Evolutionary conservation across 106 monocot genomes (phyloP).

Genomic region (Gastrodia elata): DNA sequence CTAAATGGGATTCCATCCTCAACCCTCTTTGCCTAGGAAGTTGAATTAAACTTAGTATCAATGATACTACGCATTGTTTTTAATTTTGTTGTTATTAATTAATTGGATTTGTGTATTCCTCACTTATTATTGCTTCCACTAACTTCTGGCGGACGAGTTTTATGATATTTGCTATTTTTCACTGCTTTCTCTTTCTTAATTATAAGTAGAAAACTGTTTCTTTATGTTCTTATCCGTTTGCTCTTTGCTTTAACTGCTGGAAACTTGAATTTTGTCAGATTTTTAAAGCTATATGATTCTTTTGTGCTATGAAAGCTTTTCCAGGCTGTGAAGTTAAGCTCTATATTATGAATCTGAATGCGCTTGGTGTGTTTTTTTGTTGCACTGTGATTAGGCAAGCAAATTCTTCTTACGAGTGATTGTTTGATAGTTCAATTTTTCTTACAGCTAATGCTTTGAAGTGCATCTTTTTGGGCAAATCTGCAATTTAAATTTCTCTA

Average conservation of each 20-base stretch:
- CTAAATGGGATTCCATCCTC: background rate
- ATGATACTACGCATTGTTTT: background rate
- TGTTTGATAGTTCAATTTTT: background rate
- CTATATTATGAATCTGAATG: background rate
- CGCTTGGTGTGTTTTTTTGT: background rate
- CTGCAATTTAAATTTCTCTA: background rate
- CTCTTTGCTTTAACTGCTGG: background rate
- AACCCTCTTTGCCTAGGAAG: background rate
- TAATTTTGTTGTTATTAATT: background rate
- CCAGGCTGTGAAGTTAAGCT: background rate
- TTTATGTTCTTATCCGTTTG: background rate
- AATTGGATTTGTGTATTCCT: background rate
- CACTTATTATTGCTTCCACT: background rate
- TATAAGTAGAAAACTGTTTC: background rate
- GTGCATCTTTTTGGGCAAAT: background rate
- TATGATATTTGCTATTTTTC: background rate
- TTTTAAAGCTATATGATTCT: background rate
- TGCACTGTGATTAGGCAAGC: background rate
- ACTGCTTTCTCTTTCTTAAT: background rate
- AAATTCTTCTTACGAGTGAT: background rate
- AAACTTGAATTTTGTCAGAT: background rate
- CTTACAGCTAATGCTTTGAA: background rate
- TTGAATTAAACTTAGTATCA: background rate
- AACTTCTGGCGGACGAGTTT: background rate
- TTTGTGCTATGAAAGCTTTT: background rate